Base-by-base conservation (phyloP, 768 basidiomycete genomes). In the Kwoniella newhampshirensis region DNA sequence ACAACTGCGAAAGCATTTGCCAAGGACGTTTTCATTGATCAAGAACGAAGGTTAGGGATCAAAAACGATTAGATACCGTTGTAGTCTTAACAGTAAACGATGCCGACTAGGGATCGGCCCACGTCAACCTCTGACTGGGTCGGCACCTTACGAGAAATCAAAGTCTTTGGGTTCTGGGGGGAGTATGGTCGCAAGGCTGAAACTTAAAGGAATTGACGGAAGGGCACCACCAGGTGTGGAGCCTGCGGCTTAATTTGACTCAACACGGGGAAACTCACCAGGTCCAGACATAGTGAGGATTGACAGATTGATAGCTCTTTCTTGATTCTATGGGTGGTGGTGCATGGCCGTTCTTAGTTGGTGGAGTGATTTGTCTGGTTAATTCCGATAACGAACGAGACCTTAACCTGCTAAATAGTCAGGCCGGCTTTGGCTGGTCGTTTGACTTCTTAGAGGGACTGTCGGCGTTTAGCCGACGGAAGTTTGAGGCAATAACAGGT, bases 331-430 rank as follows among this genome's bases (percentile, higher is more conserved):
- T 86, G 85, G 85, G 85, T 86, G 85, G 85, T 86, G 85, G 85
- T 87, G 85, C 85, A 87, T 87, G 85, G 86, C 85, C 84, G 82
- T 87, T 87, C 85, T 86, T 87, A 86, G 85, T 87, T 87, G 82
- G 64, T 84, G 78, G 86, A 88, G 87, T 87, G 87, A 88, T 88
- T 88, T 88, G 87, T 89, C 88, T 88, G 87, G 87, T 88, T 88
- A 88, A 89, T 88, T 88, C 86, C 84, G 86, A 88, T 88, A 87
- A 87, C 84, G 84, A 88, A 87, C 83, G 86, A 88, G 86, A 88
- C 87, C 85, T 87, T 86, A 85, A 85, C 85, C 85, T 87, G 86
- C 87, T 87, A 86, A 88, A 87, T 88, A 88, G 86, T 81, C 85
- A 81, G 84, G 82, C 81, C 78, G 82, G 81, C 84, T 83, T 83